Conservation (phyloP, 2,329 filamentous ascomycete genomes). For the Diaporthe sp. region DNA sequence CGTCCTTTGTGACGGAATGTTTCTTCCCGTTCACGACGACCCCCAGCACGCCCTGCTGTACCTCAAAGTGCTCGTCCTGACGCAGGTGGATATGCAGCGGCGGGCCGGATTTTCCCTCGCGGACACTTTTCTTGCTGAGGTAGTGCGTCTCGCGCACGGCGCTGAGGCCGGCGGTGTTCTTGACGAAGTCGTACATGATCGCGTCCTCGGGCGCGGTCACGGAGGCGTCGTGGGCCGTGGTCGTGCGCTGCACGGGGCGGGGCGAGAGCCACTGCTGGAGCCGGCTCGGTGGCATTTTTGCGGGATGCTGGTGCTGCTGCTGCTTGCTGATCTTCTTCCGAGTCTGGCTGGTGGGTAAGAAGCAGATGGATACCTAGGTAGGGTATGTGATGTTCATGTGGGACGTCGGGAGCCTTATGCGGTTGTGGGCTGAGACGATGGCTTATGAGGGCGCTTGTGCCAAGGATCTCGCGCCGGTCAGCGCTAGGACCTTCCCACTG, state of each 20-base stretch:
- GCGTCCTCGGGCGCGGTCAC: background rate
- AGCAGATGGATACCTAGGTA: background rate
- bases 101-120: constrained; percentile 30
- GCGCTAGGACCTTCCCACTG: background rate
- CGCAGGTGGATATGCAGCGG: constrained; percentile 37
- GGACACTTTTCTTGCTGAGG: constrained; percentile 9
- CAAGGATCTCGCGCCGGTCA: background rate
- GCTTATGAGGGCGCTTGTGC: background rate
- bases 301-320: background rate
- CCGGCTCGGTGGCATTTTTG: background rate
- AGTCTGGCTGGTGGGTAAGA: background rate
- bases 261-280: constrained; percentile 37
- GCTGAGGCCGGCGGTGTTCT: background rate
- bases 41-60: constrained; percentile 32
- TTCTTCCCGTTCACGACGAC: constrained; percentile 30
- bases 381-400: background rate
- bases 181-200: constrained; percentile 22
- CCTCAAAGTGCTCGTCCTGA: constrained; percentile 35
- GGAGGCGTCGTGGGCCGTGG: constrained; percentile 10
- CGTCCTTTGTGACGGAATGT: constrained; percentile 18
- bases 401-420: background rate
- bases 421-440: background rate
- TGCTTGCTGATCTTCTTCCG: background rate
- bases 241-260: constrained; percentile 30
- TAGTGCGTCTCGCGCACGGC: constrained; percentile 32